These are phyloP conservation scores for Clathrospora elynae DNA, from an alignment of 2,329 filamentous ascomycete species.

Conservation along the genomic window DNA sequence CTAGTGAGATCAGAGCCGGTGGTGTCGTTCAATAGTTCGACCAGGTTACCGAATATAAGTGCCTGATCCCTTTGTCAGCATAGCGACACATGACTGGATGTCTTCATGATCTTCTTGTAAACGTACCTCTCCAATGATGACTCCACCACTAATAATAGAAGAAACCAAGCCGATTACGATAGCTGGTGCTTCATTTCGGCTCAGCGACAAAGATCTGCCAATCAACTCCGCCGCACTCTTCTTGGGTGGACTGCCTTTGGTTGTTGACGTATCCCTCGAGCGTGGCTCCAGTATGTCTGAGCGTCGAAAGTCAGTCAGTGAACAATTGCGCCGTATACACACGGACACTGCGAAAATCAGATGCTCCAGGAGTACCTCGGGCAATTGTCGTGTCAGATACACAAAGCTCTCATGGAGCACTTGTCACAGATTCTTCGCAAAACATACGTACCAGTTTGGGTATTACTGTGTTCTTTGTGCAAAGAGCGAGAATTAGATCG, in stretches of 20 bases:
- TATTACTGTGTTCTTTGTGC: constrained; percentile 21
- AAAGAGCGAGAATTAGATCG: constrained; percentile 21
- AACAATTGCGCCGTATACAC: no score
- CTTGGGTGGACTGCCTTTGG: constrained; percentile 6
- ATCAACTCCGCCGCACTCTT: constrained; percentile 28
- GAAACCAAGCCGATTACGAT: constrained; percentile 51
- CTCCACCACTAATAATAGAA: constrained; percentile 54
- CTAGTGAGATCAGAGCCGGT: constrained; percentile 26
- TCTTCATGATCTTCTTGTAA: no score
- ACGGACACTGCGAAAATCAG: no score
- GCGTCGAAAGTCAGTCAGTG: no score
- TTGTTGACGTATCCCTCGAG: not conserved
- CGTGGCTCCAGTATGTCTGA: constrained; percentile 4
- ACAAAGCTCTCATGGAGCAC: no score
- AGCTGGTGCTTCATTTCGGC: constrained; percentile 47
- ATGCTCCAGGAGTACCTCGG: no score
- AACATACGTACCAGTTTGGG: not conserved
- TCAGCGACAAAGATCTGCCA: constrained; percentile 34
- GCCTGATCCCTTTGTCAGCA: no score
- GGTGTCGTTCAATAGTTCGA: constrained; percentile 40
- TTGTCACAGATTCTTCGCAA: not conserved
- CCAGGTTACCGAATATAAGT: constrained; percentile 38
- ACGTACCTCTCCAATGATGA: constrained; percentile 66
- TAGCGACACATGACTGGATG: no score
- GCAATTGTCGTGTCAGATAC: no score